These are phyloP conservation scores for Cryptococcus sp. DNA, from an alignment of 1,284 basidiomycete genomes.

Conservation along the genomic window DNA sequence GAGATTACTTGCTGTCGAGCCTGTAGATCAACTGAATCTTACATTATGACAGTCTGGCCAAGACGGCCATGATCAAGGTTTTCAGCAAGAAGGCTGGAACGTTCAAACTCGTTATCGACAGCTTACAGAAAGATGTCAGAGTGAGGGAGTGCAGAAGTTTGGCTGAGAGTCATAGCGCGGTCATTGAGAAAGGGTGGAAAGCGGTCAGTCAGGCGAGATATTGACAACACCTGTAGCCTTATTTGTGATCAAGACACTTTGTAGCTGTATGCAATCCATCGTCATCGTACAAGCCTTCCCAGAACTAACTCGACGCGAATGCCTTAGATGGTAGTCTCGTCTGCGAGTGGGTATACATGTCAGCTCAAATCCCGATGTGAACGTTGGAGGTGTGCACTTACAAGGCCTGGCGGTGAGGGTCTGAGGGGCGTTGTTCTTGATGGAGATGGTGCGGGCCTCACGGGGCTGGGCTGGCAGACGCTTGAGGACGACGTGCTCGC, in stretches of 20 bases:
- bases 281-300: constrained; percentile 48
- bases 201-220: constrained; percentile 32
- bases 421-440: constrained; percentile 79
- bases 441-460: constrained; percentile 74
- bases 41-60: constrained; percentile 67
- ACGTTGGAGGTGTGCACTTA: constrained; percentile 37
- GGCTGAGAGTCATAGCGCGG: constrained; percentile 1
- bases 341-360: constrained; percentile 12
- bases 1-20: not conserved
- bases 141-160: constrained; percentile 6
- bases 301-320: constrained; percentile 12
- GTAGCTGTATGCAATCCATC: constrained; percentile 41
- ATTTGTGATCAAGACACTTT: not conserved
- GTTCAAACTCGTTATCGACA: constrained; percentile 28
- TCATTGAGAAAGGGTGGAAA: constrained; percentile 22
- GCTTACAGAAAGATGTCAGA: constrained; percentile 23
- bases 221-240: constrained; percentile 9
- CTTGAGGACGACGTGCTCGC: constrained; percentile 86
- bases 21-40: not conserved
- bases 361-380: not conserved
- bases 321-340: constrained; percentile 56
- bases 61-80: constrained; percentile 70
- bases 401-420: constrained; percentile 88
- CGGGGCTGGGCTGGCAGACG: constrained; percentile 85
- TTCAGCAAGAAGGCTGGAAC: constrained; percentile 58